Evolutionary conservation across 208 protist genomes (phyloP), one percentile per base, ranked within the genome.

Genomic region (Leishmania amazonensis): DNA sequence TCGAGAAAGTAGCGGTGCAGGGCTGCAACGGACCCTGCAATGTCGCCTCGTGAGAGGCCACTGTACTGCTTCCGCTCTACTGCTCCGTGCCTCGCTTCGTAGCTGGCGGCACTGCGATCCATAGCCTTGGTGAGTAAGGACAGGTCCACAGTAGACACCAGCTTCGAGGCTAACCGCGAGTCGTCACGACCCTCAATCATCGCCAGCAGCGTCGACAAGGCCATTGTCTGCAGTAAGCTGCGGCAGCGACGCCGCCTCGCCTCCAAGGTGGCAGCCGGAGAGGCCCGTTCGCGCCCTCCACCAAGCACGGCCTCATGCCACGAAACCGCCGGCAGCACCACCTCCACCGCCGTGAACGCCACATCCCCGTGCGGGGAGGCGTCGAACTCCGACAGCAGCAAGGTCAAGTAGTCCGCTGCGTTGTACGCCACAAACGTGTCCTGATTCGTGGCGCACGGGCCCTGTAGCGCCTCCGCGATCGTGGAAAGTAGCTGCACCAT

Each of bases 131-230:
- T 83, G 67, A 93, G 79, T 70, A 88, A 47, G 24, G 72, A 86
- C 45, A 93, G 53, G 60, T 89, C 85, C 2, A 91, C 78, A 53
- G 87, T 91, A 7, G 81, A 80, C 4, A 93, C 81, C n/a, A 91
- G 75, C 68, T 79, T 78, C 28, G 80, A 76, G 0, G 83, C 74
- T 57, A 87, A 90, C 35, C 28, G 19, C 7, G 87, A 85, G 42
- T 93, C 90, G 62, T 91, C 80, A 28, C 87, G 83, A n/a, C 91
- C 91, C 76, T 94, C 91, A 38, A 90, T 84, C 11, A 92, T 80
- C n/a, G 87, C 83, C 51, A 94, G 80, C 78, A 94, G 81, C 53
- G 88, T 88, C 21, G 84, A 79, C 45, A 94, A 80, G 24, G 89
- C 76, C 51, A 80, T 73, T 21, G 80, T 81, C 60, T 89, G 84